These are phyloP conservation scores for Aspergillus nanangensis DNA, from an alignment of 495 filamentous ascomycete genomes.

Conservation along the genomic window DNA sequence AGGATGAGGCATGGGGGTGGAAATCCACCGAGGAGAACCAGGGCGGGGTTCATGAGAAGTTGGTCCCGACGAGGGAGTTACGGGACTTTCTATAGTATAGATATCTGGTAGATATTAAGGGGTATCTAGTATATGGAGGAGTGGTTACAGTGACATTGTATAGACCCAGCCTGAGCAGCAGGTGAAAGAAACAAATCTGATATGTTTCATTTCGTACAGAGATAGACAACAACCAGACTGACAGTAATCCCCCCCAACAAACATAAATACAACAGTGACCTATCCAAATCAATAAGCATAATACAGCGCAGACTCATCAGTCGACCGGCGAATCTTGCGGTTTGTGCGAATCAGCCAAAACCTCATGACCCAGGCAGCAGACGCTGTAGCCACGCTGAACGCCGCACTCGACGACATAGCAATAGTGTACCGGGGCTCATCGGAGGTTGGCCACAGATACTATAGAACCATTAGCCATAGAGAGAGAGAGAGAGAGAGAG, in stretches of 20 bases:
- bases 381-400: slow-evolving; percentile 33
- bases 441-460: slow-evolving; percentile 50
- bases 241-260: not conserved
- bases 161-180: too few species aligned
- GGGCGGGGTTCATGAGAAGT: slow-evolving; percentile 7
- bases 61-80: slow-evolving; percentile 10
- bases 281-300: slow-evolving; percentile 24
- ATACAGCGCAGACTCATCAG: slow-evolving; percentile 20
- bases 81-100: slow-evolving; percentile 5
- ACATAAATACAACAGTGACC: not conserved
- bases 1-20: slow-evolving; percentile 28
- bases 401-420: slow-evolving; percentile 45
- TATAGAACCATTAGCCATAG: slow-evolving; percentile 7
- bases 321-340: slow-evolving; percentile 40
- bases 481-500: slow-evolving; percentile 4
- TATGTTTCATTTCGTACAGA: not conserved
- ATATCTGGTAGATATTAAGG: not conserved
- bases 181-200: too few species aligned
- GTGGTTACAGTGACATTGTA: not conserved
- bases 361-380: slow-evolving; percentile 39
- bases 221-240: not conserved
- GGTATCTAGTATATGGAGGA: not conserved
- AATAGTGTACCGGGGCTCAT: slow-evolving; percentile 43
- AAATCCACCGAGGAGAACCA: slow-evolving; percentile 9
- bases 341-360: slow-evolving; percentile 44